Base-by-base conservation (phyloP, 75 land plant genomes). In the Selaginella tamariscina region DNA sequence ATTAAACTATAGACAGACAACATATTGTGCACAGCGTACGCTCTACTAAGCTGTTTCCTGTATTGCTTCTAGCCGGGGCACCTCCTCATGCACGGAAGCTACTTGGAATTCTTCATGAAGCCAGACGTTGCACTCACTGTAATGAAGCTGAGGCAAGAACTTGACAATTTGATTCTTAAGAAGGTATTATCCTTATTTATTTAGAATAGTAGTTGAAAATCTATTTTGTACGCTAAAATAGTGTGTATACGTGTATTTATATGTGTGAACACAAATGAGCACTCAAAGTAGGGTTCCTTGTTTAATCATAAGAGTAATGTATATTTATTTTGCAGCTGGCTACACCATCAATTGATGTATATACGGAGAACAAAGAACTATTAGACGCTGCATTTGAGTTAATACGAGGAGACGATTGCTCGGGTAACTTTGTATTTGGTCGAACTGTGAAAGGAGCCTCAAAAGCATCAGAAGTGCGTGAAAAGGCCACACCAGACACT, bases 61-160 rank as follows among this genome's bases (percentile, higher is more conserved):
- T 56, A 32, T 24, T 69, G 71, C 20, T 56, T 64, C 65, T 74
- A 86, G 90, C 86, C 83, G 55, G 98, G 96, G 26, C 91, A 94
- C 33, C 70, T 95, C 72, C 80, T 87, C 62, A 95, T 90, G 96
- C 72, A 84, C 70, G 80, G 80, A 32, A 91, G 92, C 1, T 89
- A 79, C 59, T 56, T 95, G 71, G 91, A 95, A 60, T 90, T 90
- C 70, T 90, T 85, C 72, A 86, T 95, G 96, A 75, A 85, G 71
- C 76, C 85, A 44, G 80, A 72, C 68, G 73, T 90, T 70, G 85
- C 92, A 1, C 78, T 79, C 11, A 82, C 80, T 69, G 82, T 76
- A 63, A 68, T 73, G 78, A 79, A 81, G 64, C 82, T 95, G 22
- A 82, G 81, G 68, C 83, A 83, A 26, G 98, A 94, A 73, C 82